Conservation (phyloP, 1,284 basidiomycete species). For the Calocybe gambosa region DNA sequence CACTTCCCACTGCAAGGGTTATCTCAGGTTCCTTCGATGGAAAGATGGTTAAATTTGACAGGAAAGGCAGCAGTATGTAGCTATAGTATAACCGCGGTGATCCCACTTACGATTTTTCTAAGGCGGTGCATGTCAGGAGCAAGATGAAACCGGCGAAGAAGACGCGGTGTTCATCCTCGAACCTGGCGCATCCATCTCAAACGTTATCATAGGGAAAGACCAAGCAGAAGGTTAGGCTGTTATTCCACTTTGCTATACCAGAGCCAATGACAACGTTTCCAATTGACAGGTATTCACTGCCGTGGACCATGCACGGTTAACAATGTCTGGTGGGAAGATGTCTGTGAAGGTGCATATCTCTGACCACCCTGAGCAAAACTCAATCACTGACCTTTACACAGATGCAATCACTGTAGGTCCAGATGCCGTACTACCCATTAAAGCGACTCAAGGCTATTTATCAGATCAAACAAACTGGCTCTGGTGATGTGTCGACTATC, state of each 20-base stretch:
- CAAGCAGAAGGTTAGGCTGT: conserved; percentile 21
- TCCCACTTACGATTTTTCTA: background rate
- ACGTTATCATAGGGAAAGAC: conserved; percentile 22
- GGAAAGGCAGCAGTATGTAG: conserved; percentile 22
- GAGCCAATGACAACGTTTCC: background rate
- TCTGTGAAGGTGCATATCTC: conserved; percentile 20
- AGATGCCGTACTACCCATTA: background rate
- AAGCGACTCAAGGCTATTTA: background rate
- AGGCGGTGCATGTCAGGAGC: conserved; percentile 22
- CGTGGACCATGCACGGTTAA: conserved; percentile 23
- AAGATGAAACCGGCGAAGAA: conserved; percentile 22
- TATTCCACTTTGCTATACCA: background rate
- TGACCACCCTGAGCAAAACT: background rate
- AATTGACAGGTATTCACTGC: conserved; percentile 20
- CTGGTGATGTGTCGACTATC: conserved; percentile 22
- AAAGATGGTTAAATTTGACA: conserved; percentile 22
- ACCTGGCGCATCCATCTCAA: conserved; percentile 23
- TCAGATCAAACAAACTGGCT: conserved; percentile 23
- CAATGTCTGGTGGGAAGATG: conserved; percentile 25
- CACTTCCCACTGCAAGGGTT: conserved; percentile 22
- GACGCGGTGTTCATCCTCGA: conserved; percentile 24
- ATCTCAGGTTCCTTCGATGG: conserved; percentile 23
- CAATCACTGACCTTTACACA: background rate
- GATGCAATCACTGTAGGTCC: conserved; percentile 15
- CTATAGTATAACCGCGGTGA: background rate